Base-by-base conservation (phyloP, 306 rosid species). In the Vicia faba region DNA sequence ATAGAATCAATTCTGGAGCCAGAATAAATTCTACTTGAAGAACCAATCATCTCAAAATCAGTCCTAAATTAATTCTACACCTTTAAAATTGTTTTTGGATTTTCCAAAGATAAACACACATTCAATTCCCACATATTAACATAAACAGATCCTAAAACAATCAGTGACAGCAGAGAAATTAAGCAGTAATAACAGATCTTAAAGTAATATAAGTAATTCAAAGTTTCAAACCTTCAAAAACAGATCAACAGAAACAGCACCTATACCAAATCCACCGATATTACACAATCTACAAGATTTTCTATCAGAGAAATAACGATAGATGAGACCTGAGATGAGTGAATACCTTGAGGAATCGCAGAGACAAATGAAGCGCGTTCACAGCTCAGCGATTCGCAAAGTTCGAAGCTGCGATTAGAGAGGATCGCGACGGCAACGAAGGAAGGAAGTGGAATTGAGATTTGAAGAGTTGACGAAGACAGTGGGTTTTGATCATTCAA, bases 291-390 rank as follows among this genome's bases (percentile, higher is more conserved):
- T 18, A 61, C 4, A 40, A 60, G 8, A 29, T 41, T 1, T 23
- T 23, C 2, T 23, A 23, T 23, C 25, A 2, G 1, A 23, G 25
- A 23, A 23, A 2, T 23, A 23, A 23, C 2, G 36, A 33, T 7
- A 7, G 38, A 33, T 7, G 8, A 33, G 70, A 64, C 45, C 57
- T 64, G 57, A 28, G 43, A 64, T 28, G 11, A 11, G 16, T 45
- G 3, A 14, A 48, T n/a, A 45, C 70, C 70, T 64, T n/a, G 15
- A 46, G 29, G 14, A 64, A 45, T 64, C 44, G 43, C 43, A 64
- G 40, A 26, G 54, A 33, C n/a, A n/a, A 5, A 43, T 40, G 31
- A 63, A 12, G 68, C 38, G 54, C 53, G 58, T 55, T 28, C 23
- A 64, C 40, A 23, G 54, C 23, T 7, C 23, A 8, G 54, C n/a